Percentiles rank a stretch among this genome's conserved stretches.
These are phyloP conservation scores for Chaetomium cochliodes DNA, from an alignment of 495 filamentous ascomycete genomes.

Conservation along the genomic window DNA sequence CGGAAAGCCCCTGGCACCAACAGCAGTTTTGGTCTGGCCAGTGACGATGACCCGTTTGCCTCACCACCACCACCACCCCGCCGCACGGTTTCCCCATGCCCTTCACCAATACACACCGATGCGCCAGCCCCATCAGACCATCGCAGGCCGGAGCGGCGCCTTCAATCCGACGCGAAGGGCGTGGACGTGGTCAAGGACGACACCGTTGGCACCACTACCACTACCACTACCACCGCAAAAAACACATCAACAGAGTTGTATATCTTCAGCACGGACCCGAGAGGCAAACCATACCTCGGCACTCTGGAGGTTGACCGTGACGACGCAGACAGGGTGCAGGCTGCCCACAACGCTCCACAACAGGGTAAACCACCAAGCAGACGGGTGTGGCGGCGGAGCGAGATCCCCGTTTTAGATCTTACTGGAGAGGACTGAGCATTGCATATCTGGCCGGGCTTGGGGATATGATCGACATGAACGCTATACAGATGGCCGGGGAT, in stretches of 20 bases:
- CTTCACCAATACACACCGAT: not conserved
- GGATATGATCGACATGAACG: not conserved
- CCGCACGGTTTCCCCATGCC: not conserved
- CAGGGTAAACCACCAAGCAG: not conserved
- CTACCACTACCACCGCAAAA: not conserved
- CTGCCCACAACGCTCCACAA: not conserved
- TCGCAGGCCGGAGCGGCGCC: not conserved
- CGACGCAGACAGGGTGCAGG: conserved; percentile 26
- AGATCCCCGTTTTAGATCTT: conserved; percentile 42
- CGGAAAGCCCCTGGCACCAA: not conserved
- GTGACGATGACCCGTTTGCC: conserved; percentile 25
- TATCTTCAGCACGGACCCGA: conserved; percentile 8
- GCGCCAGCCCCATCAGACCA: not conserved
- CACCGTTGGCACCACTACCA: not conserved
- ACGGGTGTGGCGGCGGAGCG: conserved; percentile 38
- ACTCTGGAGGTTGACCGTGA: conserved; percentile 26
- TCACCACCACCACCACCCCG: not conserved
- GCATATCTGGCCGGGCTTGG: not conserved
- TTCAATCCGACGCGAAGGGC: not conserved
- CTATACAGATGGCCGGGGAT: not conserved
- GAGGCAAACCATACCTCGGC: conserved; percentile 1
- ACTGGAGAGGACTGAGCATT: conserved; percentile 36
- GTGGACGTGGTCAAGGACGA: not conserved
- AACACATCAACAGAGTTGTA: conserved; percentile 6
- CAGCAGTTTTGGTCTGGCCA: not conserved